A percentile compares a stretch with the other conserved stretches of the same genome.
These are phyloP conservation scores for Amanita polypyramis DNA, from an alignment of 768 basidiomycete genomes.

Conservation along the genomic window DNA sequence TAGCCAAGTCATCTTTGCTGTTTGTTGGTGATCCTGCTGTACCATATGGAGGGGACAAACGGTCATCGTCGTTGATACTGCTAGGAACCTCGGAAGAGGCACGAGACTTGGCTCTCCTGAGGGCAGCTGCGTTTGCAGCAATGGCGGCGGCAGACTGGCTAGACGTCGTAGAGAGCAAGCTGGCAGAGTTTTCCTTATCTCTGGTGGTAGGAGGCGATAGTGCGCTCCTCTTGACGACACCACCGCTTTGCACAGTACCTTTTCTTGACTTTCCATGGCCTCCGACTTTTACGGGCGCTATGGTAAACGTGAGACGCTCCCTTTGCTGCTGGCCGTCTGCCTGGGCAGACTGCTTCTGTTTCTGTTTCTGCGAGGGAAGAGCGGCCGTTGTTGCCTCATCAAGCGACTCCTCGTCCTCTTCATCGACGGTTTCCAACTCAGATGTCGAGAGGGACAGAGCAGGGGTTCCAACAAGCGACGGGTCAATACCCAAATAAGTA, in stretches of 20 bases:
- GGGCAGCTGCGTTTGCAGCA: constrained; percentile 3
- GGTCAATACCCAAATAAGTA: constrained; percentile 5
- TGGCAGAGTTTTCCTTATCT: constrained; percentile 30
- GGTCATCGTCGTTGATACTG: constrained; percentile 14
- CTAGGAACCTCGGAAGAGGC: constrained; percentile 5
- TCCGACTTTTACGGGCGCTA: constrained; percentile 44
- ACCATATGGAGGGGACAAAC: constrained; percentile 18
- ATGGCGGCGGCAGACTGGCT: constrained; percentile 7
- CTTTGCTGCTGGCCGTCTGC: constrained; percentile 12
- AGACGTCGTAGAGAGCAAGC: constrained; percentile 13
- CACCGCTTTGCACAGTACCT: constrained; percentile 65
- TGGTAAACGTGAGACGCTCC: constrained; percentile 32
- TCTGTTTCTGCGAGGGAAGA: constrained; percentile 13
- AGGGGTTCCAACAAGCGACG: constrained; percentile 8
- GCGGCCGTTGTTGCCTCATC: background rate
- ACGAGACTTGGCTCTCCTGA: constrained; percentile 4
- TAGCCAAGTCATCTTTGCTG: constrained; percentile 47
- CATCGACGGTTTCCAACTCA: constrained; percentile 13
- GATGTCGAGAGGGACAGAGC: constrained; percentile 31
- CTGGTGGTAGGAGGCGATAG: constrained; percentile 12
- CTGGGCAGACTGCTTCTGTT: constrained; percentile 2
- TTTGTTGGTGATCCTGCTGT: constrained; percentile 14
- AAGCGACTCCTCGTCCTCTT: constrained; percentile 4
- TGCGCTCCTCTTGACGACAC: constrained; percentile 50
- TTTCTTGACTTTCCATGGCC: constrained; percentile 53